phyloP scores from a whole-genome alignment of 345 rosid genomes.

The Populus davidiana region DNA sequence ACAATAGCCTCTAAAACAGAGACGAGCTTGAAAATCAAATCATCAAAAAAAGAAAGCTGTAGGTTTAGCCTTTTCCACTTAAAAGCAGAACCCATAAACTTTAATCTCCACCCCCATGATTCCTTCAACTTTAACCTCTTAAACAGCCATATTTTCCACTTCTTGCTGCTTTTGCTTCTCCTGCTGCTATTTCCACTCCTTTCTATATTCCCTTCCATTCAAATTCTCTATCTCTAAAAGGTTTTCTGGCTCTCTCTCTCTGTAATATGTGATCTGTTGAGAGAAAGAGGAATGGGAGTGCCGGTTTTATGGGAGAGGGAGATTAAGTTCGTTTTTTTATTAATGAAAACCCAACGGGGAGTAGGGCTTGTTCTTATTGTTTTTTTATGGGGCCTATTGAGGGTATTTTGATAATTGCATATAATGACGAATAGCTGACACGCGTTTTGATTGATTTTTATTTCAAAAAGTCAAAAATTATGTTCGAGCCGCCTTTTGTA shows the following conservation, averaged over 20 bases:
- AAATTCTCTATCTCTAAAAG: not conserved
- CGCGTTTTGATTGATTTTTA: constrained; percentile 13
- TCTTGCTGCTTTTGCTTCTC: not conserved
- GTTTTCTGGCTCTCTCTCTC: not conserved
- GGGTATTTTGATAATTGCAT: constrained; percentile 17
- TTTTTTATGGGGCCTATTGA: not conserved
- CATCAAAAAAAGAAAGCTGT: constrained; percentile 29
- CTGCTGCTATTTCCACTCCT: not conserved
- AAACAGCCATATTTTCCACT: constrained; percentile 10
- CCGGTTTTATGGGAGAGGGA: constrained; percentile 10
- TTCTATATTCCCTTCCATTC: constrained; percentile 1
- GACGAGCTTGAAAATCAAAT: constrained; percentile 16
- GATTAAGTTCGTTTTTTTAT: not conserved
- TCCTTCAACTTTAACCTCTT: constrained; percentile 31
- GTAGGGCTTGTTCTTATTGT: not conserved
- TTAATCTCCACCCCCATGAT: constrained; percentile 28
- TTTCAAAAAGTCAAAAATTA: not conserved
- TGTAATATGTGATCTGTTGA: not conserved
- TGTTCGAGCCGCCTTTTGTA: not conserved
- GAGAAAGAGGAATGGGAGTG: not conserved
- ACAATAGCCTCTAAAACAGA: constrained; percentile 23
- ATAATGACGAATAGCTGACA: not conserved
- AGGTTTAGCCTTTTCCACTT: constrained; percentile 38
- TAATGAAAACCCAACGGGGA: not conserved
- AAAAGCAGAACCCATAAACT: constrained; percentile 35